Conservation (phyloP, 192 early-diverging fungal genomes). For the Anaeromyces robustus region DNA sequence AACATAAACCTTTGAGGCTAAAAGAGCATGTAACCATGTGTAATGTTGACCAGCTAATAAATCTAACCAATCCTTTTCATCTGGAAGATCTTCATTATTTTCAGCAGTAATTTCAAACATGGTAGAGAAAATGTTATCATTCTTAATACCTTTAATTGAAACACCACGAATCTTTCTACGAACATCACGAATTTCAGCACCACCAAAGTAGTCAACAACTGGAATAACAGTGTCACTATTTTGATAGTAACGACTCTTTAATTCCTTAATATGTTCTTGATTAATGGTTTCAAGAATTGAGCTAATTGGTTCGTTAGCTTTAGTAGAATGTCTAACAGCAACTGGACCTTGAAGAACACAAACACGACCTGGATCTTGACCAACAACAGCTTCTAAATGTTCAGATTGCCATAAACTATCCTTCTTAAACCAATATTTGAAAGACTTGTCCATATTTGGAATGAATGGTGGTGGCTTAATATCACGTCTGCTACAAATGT, state of each 20-base stretch:
- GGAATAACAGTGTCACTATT: conserved; percentile 46
- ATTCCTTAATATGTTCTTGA: conserved; percentile 52
- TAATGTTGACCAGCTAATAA: conserved; percentile 52
- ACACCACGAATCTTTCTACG: conserved; percentile 18
- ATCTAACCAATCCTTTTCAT: conserved; percentile 46
- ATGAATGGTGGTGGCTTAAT: conserved; percentile 86
- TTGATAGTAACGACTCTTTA: conserved; percentile 57
- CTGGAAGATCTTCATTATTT: conserved; percentile 32
- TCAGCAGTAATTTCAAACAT: conserved; percentile 42
- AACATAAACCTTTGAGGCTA: conserved; percentile 59
- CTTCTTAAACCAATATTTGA: conserved; percentile 82
- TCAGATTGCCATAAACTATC: conserved; percentile 82
- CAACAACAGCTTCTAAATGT: conserved; percentile 65
- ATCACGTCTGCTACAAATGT: conserved; percentile 52
- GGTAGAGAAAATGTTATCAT: conserved; percentile 16
- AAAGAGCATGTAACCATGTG: conserved; percentile 71
- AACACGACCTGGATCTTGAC: conserved; percentile 66
- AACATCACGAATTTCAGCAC: conserved; percentile 12
- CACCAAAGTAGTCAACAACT: conserved; percentile 58
- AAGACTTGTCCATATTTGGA: conserved; percentile 68
- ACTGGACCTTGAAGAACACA: conserved; percentile 81
- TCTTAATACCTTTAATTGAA: conserved; percentile 17
- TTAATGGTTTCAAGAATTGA: conserved; percentile 78
- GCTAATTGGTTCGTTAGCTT: conserved; percentile 69
- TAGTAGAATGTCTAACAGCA: conserved; percentile 54